Evolutionary conservation across 192 early-diverging fungal species (phyloP).

Genomic region (Umbelopsis sp.): DNA sequence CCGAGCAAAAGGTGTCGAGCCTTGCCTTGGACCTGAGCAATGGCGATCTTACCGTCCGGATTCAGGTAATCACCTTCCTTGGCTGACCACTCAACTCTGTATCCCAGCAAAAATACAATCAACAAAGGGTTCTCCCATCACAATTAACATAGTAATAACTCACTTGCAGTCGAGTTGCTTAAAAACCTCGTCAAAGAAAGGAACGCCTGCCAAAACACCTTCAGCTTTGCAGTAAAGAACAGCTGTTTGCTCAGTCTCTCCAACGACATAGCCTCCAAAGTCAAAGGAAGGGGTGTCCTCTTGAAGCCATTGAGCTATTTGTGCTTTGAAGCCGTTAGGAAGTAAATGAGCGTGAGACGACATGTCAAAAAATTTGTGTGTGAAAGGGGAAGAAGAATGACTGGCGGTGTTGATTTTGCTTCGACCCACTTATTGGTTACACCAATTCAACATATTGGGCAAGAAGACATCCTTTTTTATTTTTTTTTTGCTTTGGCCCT

Average conservation of each 20-base stretch:
- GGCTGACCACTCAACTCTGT: slow-evolving; percentile 83
- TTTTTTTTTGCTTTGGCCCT: slow-evolving; percentile 4
- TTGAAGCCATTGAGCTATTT: slow-evolving; percentile 82
- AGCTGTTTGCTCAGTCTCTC: slow-evolving; percentile 80
- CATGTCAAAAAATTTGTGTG: slow-evolving; percentile 23
- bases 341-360: slow-evolving; percentile 69
- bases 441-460: slow-evolving; percentile 8
- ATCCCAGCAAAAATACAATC: slow-evolving; percentile 2
- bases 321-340: slow-evolving; percentile 70
- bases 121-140: neutral
- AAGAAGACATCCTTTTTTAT: slow-evolving; percentile 13
- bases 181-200: slow-evolving; percentile 97
- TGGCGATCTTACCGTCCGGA: slow-evolving; percentile 57
- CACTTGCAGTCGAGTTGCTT: slow-evolving; percentile 86
- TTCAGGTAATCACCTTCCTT: slow-evolving; percentile 82
- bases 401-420: neutral
- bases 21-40: slow-evolving; percentile 83
- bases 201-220: slow-evolving; percentile 91
- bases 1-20: slow-evolving; percentile 87
- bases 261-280: slow-evolving; percentile 97
- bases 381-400: neutral
- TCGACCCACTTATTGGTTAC: neutral
- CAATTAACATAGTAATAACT: slow-evolving; percentile 12
- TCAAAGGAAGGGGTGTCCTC: slow-evolving; percentile 99
- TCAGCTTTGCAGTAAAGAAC: slow-evolving; percentile 86